Evolutionary conservation across 1,284 basidiomycete genomes (phyloP).

Genomic region (Rhodotorula sp.): DNA sequence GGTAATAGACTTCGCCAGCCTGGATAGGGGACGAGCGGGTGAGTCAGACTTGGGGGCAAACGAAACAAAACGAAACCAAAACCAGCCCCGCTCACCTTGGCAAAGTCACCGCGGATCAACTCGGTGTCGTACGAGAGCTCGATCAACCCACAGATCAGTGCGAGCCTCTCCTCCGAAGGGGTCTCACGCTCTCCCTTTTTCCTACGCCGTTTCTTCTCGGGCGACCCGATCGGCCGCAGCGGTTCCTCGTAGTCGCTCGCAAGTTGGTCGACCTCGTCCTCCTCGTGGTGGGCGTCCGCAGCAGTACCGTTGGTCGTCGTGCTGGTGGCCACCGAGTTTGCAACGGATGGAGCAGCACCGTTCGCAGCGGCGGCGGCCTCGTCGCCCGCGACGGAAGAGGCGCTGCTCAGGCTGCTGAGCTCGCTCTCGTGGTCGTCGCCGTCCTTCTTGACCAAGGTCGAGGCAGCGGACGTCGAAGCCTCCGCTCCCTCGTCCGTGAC

Average conservation of each 20-base stretch:
- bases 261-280: slow-evolving; percentile 12
- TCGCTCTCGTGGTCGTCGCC: slow-evolving; percentile 2
- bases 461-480: too few relatives aligned
- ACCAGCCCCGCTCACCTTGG: not conserved
- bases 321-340: not conserved
- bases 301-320: not conserved
- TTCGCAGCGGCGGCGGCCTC: not conserved
- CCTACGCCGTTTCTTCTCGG: slow-evolving; percentile 2
- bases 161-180: slow-evolving; percentile 19
- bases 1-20: not conserved
- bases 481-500: not conserved
- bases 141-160: slow-evolving; percentile 12
- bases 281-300: not conserved
- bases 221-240: not conserved
- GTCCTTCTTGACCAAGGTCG: not conserved
- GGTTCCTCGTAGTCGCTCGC: slow-evolving; percentile 14
- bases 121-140: slow-evolving; percentile 16
- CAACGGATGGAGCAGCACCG: not conserved
- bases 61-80: not conserved
- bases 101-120: slow-evolving; percentile 3
- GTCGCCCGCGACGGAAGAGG: not conserved
- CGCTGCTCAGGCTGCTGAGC: slow-evolving; percentile 6
- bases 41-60: not conserved
- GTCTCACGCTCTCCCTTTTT: slow-evolving; percentile 17
- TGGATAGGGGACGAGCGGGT: not conserved